These are phyloP conservation scores for Grifola frondosa DNA, from an alignment of 1,284 basidiomycete species.

Conservation along the genomic window DNA sequence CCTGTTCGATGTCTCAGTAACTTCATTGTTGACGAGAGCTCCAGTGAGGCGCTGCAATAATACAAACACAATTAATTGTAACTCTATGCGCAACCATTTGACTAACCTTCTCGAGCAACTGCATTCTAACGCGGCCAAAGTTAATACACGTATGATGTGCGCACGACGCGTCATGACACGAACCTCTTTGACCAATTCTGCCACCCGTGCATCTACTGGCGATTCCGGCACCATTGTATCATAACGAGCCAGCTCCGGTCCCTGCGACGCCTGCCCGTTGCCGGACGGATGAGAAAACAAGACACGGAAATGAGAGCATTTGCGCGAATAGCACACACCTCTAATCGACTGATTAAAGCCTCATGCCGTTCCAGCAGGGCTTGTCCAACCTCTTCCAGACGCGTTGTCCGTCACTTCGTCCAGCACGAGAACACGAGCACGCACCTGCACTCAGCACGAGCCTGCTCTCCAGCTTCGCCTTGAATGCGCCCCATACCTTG, in stretches of 20 bases:
- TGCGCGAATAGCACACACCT: constrained; percentile 39
- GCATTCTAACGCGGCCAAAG: constrained; percentile 49
- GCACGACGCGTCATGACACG: constrained; percentile 7
- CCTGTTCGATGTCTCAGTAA: constrained; percentile 79
- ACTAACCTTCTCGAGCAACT: constrained; percentile 64
- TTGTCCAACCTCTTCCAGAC: constrained; percentile 79
- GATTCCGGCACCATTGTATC: constrained; percentile 11
- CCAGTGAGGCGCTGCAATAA: constrained; percentile 69
- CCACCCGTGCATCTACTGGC: constrained; percentile 35
- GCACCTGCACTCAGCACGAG: constrained; percentile 82
- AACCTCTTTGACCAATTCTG: constrained; percentile 36
- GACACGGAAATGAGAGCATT: not conserved
- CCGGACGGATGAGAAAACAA: not conserved
- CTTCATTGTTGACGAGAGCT: constrained; percentile 79
- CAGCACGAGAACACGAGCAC: constrained; percentile 25
- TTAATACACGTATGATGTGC: constrained; percentile 1
- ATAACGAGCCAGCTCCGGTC: constrained; percentile 4
- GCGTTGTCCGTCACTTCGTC: constrained; percentile 1
- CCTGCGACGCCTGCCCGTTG: not conserved
- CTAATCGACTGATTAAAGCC: constrained; percentile 74
- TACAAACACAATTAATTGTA: too few relatives aligned
- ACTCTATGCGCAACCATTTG: not conserved
- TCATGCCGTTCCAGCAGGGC: constrained; percentile 87
- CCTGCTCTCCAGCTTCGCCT: constrained; percentile 70
- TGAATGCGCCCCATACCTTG: constrained; percentile 63